Evolutionary conservation across 164 flowering plant species (phyloP).

Genomic region (Tinospora cordifolia): DNA sequence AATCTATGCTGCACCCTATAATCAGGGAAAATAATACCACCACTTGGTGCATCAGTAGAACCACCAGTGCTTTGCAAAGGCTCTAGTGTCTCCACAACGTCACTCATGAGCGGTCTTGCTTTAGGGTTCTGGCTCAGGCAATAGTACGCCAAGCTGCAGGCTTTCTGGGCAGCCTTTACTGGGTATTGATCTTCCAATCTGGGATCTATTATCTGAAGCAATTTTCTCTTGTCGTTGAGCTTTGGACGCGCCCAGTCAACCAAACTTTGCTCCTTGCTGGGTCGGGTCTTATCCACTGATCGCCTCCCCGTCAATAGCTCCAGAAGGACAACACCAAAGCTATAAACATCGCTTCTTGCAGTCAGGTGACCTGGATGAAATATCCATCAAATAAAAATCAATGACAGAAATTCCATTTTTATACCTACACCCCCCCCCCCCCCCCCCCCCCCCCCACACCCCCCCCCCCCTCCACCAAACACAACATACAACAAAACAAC

Average conservation of each 20-base stretch:
- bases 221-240: constrained; percentile 77
- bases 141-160: constrained; percentile 92
- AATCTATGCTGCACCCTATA: constrained; percentile 40
- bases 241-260: constrained; percentile 98
- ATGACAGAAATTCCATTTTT: too few relatives aligned
- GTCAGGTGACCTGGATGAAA: constrained; percentile 72
- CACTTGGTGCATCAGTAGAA: constrained; percentile 29
- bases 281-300: constrained; percentile 89
- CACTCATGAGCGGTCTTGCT: constrained; percentile 95
- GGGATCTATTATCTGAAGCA: constrained; percentile 86
- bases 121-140: constrained; percentile 94
- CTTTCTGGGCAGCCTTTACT: constrained; percentile 88
- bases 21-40: constrained; percentile 34
- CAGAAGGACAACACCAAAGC: constrained; percentile 93
- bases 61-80: constrained; percentile 60
- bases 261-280: constrained; percentile 83
- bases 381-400: constrained; percentile 9
- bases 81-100: constrained; percentile 91
- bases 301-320: constrained; percentile 85
- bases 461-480: too few relatives aligned
- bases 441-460: too few relatives aligned
- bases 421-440: too few relatives aligned
- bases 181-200: constrained; percentile 84
- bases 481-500: too few relatives aligned
- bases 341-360: constrained; percentile 91